phyloP scores from a whole-genome alignment of 148 eudicot species.

The Cornus suecica region DNA sequence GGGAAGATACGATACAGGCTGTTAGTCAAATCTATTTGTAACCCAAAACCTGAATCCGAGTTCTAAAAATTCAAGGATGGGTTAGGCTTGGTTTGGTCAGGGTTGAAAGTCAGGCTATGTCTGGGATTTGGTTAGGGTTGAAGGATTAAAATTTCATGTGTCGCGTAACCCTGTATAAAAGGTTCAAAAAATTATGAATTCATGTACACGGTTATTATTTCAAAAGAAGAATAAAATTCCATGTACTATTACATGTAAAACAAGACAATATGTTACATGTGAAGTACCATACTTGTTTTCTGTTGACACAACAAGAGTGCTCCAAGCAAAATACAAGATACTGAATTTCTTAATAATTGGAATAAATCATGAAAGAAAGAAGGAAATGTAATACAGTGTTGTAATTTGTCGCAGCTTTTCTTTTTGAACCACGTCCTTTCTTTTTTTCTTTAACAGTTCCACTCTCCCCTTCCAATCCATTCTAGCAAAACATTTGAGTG shows the following conservation, averaged over 20 bases:
- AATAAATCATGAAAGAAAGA: not conserved
- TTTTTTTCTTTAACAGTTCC: slow-evolving; percentile 39
- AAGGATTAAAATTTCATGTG: too few relatives aligned
- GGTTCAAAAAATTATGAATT: not conserved
- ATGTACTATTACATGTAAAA: not conserved
- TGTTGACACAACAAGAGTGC: not conserved
- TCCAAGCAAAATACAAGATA: not conserved
- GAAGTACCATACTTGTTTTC: not conserved
- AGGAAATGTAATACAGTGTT: slow-evolving; percentile 48
- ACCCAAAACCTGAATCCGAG: too few relatives aligned
- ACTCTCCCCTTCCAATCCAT: slow-evolving; percentile 53
- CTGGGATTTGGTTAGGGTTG: too few relatives aligned
- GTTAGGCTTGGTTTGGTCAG: too few relatives aligned
- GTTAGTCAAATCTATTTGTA: too few relatives aligned
- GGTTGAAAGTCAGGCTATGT: too few relatives aligned
- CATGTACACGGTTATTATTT: too few relatives aligned
- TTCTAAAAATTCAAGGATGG: too few relatives aligned
- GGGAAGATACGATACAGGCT: too few relatives aligned
- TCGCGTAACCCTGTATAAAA: too few relatives aligned
- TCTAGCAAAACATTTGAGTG: slow-evolving; percentile 37
- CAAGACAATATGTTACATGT: not conserved
- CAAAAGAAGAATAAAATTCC: not conserved
- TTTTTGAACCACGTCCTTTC: slow-evolving; percentile 70
- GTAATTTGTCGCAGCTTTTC: slow-evolving; percentile 55
- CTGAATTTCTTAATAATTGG: not conserved